These are phyloP conservation scores for Fusarium pseudonygamai DNA, from an alignment of 2,329 filamentous ascomycete species.

Conservation along the genomic window DNA sequence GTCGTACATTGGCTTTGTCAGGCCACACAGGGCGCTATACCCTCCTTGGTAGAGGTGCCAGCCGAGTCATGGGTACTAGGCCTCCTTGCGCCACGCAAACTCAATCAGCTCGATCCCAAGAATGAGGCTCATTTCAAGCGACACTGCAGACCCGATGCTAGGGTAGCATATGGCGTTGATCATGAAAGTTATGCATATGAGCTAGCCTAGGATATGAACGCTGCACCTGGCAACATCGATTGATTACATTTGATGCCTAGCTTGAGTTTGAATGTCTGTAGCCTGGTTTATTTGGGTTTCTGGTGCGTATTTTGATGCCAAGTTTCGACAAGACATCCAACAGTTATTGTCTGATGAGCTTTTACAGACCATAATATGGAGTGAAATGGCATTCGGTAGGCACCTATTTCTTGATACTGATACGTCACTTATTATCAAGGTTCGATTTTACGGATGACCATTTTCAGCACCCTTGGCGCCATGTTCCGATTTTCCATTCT, in stretches of 20 bases:
- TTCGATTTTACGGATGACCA: background rate
- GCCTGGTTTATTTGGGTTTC: too few relatives aligned
- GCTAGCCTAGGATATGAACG: background rate
- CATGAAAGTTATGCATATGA: background rate
- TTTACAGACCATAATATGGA: background rate
- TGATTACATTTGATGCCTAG: too few relatives aligned
- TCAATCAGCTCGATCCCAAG: background rate
- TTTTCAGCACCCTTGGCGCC: rapidly evolving
- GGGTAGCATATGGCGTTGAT: background rate
- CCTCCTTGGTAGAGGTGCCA: background rate
- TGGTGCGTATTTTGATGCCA: background rate
- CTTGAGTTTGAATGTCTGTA: too few relatives aligned
- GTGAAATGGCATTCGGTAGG: background rate
- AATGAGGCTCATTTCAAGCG: background rate
- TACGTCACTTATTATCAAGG: background rate
- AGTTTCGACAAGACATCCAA: background rate
- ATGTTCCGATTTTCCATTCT: background rate
- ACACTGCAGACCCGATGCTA: background rate
- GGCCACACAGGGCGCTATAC: background rate
- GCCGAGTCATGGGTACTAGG: background rate
- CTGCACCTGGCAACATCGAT: too few relatives aligned
- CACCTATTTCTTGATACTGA: rapidly evolving
- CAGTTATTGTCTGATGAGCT: background rate
- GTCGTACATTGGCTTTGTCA: background rate
- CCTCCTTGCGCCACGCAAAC: background rate